Conservation (phyloP, 257 asterid species). For the Nicotiana obtusifolia region DNA sequence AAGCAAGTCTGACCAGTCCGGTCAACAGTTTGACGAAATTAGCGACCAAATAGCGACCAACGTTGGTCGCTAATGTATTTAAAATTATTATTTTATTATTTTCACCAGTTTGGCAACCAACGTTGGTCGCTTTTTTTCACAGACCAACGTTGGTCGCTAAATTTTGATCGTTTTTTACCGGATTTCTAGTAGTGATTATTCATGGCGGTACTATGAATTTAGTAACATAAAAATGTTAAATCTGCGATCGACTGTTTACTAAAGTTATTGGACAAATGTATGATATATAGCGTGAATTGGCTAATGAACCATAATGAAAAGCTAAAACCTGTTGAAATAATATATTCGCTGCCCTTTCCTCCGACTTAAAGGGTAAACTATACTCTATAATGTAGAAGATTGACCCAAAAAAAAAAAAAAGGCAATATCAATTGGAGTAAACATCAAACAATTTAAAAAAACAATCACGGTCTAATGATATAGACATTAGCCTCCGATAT, state of each 20-base stretch:
- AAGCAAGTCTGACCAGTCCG: too few relatives aligned
- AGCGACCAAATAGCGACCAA: too few relatives aligned
- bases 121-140: too few relatives aligned
- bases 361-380: background rate
- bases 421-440: background rate
- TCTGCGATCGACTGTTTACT: background rate
- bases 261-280: background rate
- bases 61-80: too few relatives aligned
- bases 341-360: background rate
- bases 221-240: background rate
- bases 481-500: background rate
- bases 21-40: too few relatives aligned
- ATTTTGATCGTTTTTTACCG: too few relatives aligned
- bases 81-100: too few relatives aligned
- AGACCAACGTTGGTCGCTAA: too few relatives aligned
- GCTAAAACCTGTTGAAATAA: background rate
- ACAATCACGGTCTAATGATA: background rate
- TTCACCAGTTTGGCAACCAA: too few relatives aligned
- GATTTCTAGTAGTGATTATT: too few relatives aligned
- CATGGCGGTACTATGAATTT: background rate
- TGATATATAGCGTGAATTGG: background rate
- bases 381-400: background rate
- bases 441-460: background rate
- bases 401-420: background rate
- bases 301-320: background rate